Base-by-base conservation (phyloP, 352 stramenopile species). In the Globisporangium okanoganense region DNA sequence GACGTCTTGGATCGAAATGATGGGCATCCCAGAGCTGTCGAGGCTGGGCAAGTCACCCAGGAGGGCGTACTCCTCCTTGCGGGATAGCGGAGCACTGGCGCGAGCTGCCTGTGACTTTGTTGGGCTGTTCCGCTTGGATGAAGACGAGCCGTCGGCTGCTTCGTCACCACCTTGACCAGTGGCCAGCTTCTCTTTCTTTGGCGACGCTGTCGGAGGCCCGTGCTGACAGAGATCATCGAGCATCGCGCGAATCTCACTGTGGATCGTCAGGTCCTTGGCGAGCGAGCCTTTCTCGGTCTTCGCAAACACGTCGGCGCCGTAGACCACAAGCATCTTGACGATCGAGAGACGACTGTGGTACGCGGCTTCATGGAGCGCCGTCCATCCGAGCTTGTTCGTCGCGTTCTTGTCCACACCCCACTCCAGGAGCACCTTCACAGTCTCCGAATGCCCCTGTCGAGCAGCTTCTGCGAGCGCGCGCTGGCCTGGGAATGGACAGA, bases 381-480 rank as follows among this genome's bases (percentile, higher is more conserved):
- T 88, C 83, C 81, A 93, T 14, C 84, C 77, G 27, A 90, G 68
- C 18, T 66, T 73, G 70, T 94, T 94, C 22, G 76, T 72, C 2
- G 76, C 81, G 43, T 94, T 90, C 54, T 89, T 92, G 62, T 91
- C 73, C n/a, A 88, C 71, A 13, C 81, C 83, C 75, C 82, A 90
- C 40, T 94, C 85, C 5, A 94, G 65, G 25, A 94, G 56, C 51
- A 87, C 70, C 51, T 91, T 92, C 41, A 90, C 79, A 2, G 72
- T 87, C 1, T 85, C 71, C 8, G 54, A 51, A 6, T 85, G 79
- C 24, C 81, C 85, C 71, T 92, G 82, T 7, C 82, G 79, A 44
- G 80, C 80, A 31, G 85, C 80, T 62, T 91, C 83, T 0, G 82
- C 85, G 3, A 94, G 69, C 1, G 83, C 65, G 2, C 70, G 69